Evolutionary conservation across 257 asterid species (phyloP), one percentile per base, ranked within the genome.

Genomic region (Scutellaria barbata): DNA sequence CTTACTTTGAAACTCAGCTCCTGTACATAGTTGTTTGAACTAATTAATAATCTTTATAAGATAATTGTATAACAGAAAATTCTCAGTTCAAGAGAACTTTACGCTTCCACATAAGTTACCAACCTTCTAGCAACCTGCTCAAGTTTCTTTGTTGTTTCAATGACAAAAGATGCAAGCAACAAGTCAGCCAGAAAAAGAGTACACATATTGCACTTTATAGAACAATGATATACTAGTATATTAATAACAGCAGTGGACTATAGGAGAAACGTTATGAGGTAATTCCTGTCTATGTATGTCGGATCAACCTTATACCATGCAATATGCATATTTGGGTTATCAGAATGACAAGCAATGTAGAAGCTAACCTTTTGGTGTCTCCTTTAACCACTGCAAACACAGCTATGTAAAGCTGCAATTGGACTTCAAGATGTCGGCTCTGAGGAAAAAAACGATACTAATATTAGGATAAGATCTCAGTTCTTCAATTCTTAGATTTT

Each of bases 351-450:
- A 53, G 63, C 22, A 25, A 58, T 5, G 64, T 11, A 55, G 50
- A 47, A 80, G 30, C 77, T 48, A 53, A 88, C 99, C 95, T 95
- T 95, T 80, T 95, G 99, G 85, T 95, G 99, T 78, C 99, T 81
- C 85, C 99, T 92, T 76, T 95, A 98, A 60, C 92, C 87, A 83
- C 99, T 95, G 81, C 99, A 95, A 78, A 92, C 99, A 71, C 99
- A 96, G 80, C 99, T 95, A 84, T 95, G 99, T 89, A 95, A 78
- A 83, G 99, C 99, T 65, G 97, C 99, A 81, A 89, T 84, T 95
- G 99, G 63, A 95, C 99, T 77, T 95, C 99, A 62, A 95, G 92
- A 92, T 95, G 99, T 45, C 99, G 97, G 81, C 99, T 95, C 99
- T 95, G 81, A 67, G 74, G 64, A 76, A 82, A 47, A 52, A 20